Evolutionary conservation across 2,329 filamentous ascomycete genomes (phyloP).

Genomic region (Macrophomina tecta): DNA sequence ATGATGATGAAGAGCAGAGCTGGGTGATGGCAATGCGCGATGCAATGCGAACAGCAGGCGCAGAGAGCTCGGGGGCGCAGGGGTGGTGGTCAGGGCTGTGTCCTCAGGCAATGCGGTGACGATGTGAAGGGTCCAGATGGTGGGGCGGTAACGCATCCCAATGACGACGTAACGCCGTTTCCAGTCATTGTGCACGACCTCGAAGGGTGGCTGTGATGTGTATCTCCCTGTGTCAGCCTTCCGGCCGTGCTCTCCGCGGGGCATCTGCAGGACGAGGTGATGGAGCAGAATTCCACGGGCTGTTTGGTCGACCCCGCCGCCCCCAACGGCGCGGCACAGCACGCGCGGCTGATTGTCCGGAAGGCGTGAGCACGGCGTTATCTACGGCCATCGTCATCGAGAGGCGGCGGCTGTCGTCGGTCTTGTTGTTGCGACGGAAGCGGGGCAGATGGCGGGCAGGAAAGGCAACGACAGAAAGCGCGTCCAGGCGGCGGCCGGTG

Average conservation of each 20-base stretch:
- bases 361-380: neutral
- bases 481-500: neutral
- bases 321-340: neutral
- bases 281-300: neutral
- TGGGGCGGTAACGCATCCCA: constrained; percentile 1
- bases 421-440: neutral
- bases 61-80: neutral
- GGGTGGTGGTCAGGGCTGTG: neutral
- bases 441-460: neutral
- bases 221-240: neutral
- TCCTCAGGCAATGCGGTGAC: neutral
- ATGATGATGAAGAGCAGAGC: no score
- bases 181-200: neutral
- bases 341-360: neutral
- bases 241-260: neutral
- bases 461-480: neutral
- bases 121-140: neutral
- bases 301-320: neutral
- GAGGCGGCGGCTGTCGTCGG: neutral
- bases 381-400: neutral
- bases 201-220: neutral
- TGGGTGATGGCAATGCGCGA: no score
- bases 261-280: neutral
- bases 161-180: constrained; percentile 7
- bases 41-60: neutral